Conservation (phyloP, 225 moss, liverwort and hornwort species). For the Sphagnum contortum region DNA sequence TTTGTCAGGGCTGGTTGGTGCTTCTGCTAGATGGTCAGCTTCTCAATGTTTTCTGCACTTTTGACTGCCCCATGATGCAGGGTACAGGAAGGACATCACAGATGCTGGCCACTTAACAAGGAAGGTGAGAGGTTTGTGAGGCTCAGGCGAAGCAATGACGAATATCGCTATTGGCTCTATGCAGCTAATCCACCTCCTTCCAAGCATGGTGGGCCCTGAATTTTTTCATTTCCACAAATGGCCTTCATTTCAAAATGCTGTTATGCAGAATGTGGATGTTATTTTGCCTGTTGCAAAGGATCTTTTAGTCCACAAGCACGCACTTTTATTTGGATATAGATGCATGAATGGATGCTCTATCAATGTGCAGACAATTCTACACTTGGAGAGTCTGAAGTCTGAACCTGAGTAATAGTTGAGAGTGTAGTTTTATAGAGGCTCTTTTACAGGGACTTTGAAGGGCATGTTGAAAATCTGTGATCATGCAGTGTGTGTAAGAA, state of each 20-base stretch:
- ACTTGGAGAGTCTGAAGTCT: no score
- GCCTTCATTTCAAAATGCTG: background rate
- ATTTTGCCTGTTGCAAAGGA: background rate
- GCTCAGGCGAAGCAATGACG: conserved; percentile 25
- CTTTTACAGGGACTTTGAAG: no score
- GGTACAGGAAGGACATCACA: conserved; percentile 3
- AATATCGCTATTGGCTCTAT: conserved; percentile 63
- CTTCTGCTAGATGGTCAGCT: no score
- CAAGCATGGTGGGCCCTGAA: conserved; percentile 23
- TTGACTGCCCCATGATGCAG: no score
- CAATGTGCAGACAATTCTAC: no score
- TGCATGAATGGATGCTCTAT: background rate
- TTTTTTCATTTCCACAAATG: no score
- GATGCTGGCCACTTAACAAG: conserved; percentile 7
- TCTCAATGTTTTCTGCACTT: no score
- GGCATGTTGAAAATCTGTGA: no score
- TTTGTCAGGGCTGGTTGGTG: no score
- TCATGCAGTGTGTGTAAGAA: no score
- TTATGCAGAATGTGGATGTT: background rate
- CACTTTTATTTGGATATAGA: background rate
- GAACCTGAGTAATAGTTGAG: no score
- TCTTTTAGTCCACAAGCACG: background rate
- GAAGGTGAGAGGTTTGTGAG: conserved; percentile 26
- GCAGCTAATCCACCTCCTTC: conserved; percentile 40
- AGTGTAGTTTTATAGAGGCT: no score